Evolutionary conservation across 2,329 filamentous ascomycete genomes (phyloP), one percentile per base, ranked within the genome.

Genomic region (Malbranchea zuffiana): DNA sequence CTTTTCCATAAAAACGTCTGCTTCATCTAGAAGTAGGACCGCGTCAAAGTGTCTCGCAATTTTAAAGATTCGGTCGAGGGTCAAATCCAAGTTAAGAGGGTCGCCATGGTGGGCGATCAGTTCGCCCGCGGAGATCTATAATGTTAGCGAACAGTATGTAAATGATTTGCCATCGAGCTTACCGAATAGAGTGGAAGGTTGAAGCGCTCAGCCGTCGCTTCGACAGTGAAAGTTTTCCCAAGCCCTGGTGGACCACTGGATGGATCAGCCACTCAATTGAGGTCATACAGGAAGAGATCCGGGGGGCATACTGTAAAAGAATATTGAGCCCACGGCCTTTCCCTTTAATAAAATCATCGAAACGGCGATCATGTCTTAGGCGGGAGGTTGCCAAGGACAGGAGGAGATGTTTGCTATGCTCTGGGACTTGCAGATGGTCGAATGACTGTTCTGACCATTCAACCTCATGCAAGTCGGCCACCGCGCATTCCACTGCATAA

Each of bases 261-360:
- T 15, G 27, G 7, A 30, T 30, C 7, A 30, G 27, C 13, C 8
- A 30, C 23, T 7, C 23, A 25, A 6, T n/a, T 7, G 23, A n/a
- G 23, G n/a, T 25, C n/a, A 25, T 25, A n/a, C 6, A 36, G 30
- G 24, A 3, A 20, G 36, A 19, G 32, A 27, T 36, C 12, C 15
- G 41, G 26, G 30, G 8, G 26, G 15, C 16, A 10, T 42, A 42
- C 28, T 44, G 39, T 7, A 73, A 58, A 3, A 72, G 57, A 39
- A 72, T 55, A 37, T 72, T 68, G 36, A 71, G 62, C 6, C 69
- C 68, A 7, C 50, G 41, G 6, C 57, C 59, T 42, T 63, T 62
- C 10, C 54, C 47, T 25, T 51, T 38, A 32, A 59, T 50, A 10
- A 57, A 39, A 40, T 58, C 48, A 28, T 59, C 49, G 30, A 52